Base-by-base conservation (phyloP, 2,329 filamentous ascomycete species). In the Endoconidiophora laricicola region DNA sequence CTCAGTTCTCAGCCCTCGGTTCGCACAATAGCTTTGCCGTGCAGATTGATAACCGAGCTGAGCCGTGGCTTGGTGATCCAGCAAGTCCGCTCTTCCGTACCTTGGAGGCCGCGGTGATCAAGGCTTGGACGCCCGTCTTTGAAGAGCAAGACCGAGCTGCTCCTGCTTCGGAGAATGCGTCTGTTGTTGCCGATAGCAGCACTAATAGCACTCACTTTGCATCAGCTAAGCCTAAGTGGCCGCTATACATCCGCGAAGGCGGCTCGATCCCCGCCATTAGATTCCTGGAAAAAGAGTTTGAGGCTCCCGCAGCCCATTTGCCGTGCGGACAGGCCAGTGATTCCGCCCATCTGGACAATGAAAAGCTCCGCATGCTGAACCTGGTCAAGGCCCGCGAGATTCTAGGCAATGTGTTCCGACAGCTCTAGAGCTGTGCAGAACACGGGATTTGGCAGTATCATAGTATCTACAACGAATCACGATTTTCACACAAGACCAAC, bases 281-380 rank as follows among this genome's bases (percentile, higher is more conserved):
- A 4, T 96, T 96, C 60, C 62, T 96, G 37, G 90, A 96, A 63
- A 94, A 94, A 66, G 86, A 94, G 59, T 95, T 96, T 60, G 73
- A 74, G 2, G 91, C 91, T 0, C 87, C 88, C 0, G 90, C 91
- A 0, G 90, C 90, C 0, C 88, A 96, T 63, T 66, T 98, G 33
- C 93, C 91, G 0, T 95, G 88, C 60, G 93, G 93, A 0, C 88
- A 95, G 65, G 87, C 90, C 10, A 95, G 86, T 58, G 91, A 98
- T 60, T 81, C 81, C 47, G 91, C 90, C 16, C 91, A 98, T 73
- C 66, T 98, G 64, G 86, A 94, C 60, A 96, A 98, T 59, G 91
- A 98, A 71, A 69, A 91, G n/a, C 69, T 98, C 63, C 72, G 91
- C 48, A 69, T 98, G 50, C 68, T 84, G 57, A 98, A 98, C 64